phyloP scores from a whole-genome alignment of 1,139 yeast species.

The Pichia sp. region DNA sequence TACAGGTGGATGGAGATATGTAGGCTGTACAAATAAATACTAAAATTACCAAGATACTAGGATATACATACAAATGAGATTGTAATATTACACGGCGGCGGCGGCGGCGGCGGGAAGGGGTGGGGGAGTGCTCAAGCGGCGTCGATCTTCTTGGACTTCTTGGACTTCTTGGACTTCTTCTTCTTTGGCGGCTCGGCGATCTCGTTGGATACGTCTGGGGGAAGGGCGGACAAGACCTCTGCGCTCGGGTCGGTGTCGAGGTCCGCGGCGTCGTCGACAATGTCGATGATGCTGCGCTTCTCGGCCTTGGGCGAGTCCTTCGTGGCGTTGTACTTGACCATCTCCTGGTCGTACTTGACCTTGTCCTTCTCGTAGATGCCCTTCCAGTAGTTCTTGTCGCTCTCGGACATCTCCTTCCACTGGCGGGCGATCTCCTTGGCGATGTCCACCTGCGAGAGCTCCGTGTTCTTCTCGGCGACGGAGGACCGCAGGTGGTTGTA shows the following conservation, averaged over 20 bases:
- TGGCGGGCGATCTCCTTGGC: constrained; percentile 72
- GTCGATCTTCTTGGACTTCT: constrained; percentile 35
- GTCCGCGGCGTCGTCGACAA: background rate
- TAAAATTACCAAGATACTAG: background rate
- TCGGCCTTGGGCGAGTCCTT: constrained; percentile 33
- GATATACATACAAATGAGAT: constrained; percentile 2
- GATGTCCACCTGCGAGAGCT: constrained; percentile 65
- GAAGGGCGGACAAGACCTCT: background rate
- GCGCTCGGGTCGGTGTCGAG: background rate
- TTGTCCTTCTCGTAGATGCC: constrained; percentile 64
- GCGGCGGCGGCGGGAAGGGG: background rate
- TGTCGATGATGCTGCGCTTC: background rate
- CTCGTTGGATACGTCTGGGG: background rate
- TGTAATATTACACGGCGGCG: background rate
- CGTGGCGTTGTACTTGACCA: constrained; percentile 57
- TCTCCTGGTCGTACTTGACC: constrained; percentile 56
- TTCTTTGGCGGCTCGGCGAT: constrained; percentile 27
- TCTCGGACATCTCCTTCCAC: constrained; percentile 67
- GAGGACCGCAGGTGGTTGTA: constrained; percentile 60
- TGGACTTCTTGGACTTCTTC: constrained; percentile 32
- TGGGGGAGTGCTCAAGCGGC: background rate
- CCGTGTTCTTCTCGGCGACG: constrained; percentile 56
- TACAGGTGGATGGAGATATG: background rate
- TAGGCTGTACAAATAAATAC: background rate
- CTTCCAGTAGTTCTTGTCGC: constrained; percentile 73